A percentile compares a stretch with the other conserved stretches of the same genome.
phyloP scores from a whole-genome alignment of 1,284 basidiomycete genomes.

The Papiliotrema fonsecae region DNA sequence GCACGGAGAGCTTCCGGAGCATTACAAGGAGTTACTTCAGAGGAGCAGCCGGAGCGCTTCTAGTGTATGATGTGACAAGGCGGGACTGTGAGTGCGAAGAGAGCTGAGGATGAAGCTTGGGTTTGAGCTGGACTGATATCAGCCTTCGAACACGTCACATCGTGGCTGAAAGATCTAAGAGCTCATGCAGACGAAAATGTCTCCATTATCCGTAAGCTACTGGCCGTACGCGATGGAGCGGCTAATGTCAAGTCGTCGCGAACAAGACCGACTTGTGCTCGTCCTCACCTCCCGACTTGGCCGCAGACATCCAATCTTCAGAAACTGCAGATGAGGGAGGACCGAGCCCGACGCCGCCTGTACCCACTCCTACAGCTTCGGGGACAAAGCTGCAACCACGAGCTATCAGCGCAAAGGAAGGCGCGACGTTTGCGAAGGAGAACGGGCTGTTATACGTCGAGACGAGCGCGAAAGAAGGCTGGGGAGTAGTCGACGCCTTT shows the following conservation, averaged over 20 bases:
- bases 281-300: slow-evolving; percentile 14
- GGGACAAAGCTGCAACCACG: slow-evolving; percentile 1
- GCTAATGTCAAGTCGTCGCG: slow-evolving; percentile 31
- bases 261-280: slow-evolving; percentile 45
- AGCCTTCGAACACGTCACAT: slow-evolving; percentile 44
- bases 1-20: slow-evolving; percentile 48
- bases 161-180: slow-evolving; percentile 41
- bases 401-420: slow-evolving; percentile 30
- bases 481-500: slow-evolving; percentile 43
- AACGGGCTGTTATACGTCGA: slow-evolving; percentile 43
- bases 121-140: not conserved
- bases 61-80: slow-evolving; percentile 95
- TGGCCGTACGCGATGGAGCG: not conserved
- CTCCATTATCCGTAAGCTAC: slow-evolving; percentile 35
- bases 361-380: not conserved
- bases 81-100: slow-evolving; percentile 31
- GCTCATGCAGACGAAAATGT: slow-evolving; percentile 43
- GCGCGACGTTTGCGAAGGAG: slow-evolving; percentile 36
- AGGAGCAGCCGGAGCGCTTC: slow-evolving; percentile 83
- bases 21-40: slow-evolving; percentile 95
- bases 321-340: no score
- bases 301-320: no score
- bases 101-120: not conserved
- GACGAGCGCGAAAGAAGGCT: slow-evolving; percentile 43
- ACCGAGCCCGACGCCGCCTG: no score